Base-by-base conservation (phyloP, 768 basidiomycete species). In the Lentinula sp. region DNA sequence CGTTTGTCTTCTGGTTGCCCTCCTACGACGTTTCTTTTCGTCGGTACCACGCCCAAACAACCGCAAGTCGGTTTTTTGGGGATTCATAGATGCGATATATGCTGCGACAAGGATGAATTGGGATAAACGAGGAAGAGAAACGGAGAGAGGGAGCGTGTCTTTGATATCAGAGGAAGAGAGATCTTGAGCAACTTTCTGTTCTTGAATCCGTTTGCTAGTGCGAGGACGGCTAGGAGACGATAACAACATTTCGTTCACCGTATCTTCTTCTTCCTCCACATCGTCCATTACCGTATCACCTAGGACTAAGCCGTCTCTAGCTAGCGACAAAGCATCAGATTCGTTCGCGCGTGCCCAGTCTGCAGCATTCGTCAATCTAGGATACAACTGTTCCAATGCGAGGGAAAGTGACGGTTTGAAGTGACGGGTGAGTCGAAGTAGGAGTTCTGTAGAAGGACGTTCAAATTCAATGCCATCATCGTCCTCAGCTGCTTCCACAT, bases 71-170 rank as follows among this genome's bases (percentile, higher is more conserved):
- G 85, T 86, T 67, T 85, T 88, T 0, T 86, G 72, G 2, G 94
- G 93, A 67, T 96, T 97, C 45, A 87, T 89, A 45, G 91, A 92
- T 5, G 93, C 91, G 43, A 94, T 73, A 68, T 87, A 96, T 1
- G 87, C 83, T 0, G 91, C 88, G 3, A 94, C 71, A 4, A 95
- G 73, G 23, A 94, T 77, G 66, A 85, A 93, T 67, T 88, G 89
- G 20, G 85, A 85, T 79, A 90, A 83, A 4, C 82, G 80, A 1
- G 88, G 86, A 39, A 89, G 75, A 18, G 75, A 71, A 4, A 70
- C 69, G 15, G 77, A 67, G 32, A 66, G 68, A 48, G 67, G 58
- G 45, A 65, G 59, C 16, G 48, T 46, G 32, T 59, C 56, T 33
- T 41, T 50, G 12, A 42, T 51, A 45, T 43, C 43, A 18, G 41